A percentile compares a stretch with the other conserved stretches of the same genome.
phyloP scores from a whole-genome alignment of 768 basidiomycete species.

The Tulasnella sp. region DNA sequence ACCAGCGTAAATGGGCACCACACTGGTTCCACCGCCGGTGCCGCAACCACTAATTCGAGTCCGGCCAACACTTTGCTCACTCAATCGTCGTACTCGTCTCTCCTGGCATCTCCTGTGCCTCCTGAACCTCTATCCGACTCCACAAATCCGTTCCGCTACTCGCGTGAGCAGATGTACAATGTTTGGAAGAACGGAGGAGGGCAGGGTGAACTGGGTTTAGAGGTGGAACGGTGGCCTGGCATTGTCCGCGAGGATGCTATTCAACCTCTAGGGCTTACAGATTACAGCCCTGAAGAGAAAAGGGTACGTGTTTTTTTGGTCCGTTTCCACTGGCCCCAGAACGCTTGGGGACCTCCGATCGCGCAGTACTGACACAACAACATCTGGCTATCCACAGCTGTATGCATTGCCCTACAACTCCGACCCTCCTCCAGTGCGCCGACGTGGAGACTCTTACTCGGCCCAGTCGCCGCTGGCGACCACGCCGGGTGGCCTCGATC shows the following conservation, averaged over 20 bases:
- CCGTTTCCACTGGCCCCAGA: constrained; percentile 27
- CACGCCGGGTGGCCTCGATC: constrained; percentile 23
- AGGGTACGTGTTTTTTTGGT: constrained; percentile 61
- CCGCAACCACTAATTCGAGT: constrained; percentile 62
- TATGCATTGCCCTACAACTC: constrained; percentile 34
- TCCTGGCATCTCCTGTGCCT: constrained; percentile 58
- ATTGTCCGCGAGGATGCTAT: constrained; percentile 75
- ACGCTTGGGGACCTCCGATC: background rate
- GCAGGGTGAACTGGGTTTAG: constrained; percentile 72
- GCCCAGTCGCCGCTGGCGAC: constrained; percentile 21
- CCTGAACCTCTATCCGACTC: constrained; percentile 62
- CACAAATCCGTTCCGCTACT: constrained; percentile 80
- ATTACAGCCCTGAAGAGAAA: constrained; percentile 81
- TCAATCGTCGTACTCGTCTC: constrained; percentile 70
- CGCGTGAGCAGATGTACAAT: constrained; percentile 80
- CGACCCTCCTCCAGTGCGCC: constrained; percentile 31
- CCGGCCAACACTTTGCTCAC: constrained; percentile 46
- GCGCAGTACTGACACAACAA: constrained; percentile 2
- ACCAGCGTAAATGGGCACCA: constrained; percentile 52
- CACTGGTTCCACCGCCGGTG: constrained; percentile 9
- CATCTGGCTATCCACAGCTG: constrained; percentile 17
- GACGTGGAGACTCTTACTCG: constrained; percentile 32
- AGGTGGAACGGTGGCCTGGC: constrained; percentile 89
- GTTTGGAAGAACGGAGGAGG: constrained; percentile 82
- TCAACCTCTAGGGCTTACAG: constrained; percentile 76